A percentile compares a stretch with the other conserved stretches of the same genome.
These are phyloP conservation scores for Apiospora koreana DNA, from an alignment of 2,329 filamentous ascomycete genomes.

Conservation along the genomic window DNA sequence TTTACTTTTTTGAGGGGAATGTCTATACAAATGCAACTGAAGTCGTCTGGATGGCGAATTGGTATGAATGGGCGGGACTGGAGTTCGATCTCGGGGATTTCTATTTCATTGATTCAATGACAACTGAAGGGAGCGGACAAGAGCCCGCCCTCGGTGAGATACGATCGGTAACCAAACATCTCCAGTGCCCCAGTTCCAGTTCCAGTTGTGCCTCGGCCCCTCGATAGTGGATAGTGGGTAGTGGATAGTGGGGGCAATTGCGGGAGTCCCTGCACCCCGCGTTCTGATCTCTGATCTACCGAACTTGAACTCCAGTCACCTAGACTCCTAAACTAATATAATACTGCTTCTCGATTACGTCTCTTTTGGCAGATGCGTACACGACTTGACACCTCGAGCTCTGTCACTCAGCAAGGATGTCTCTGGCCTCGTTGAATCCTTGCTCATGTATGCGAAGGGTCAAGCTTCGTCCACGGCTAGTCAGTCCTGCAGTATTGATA, in stretches of 20 bases:
- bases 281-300: neutral
- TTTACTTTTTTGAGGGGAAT: neutral
- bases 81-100: neutral
- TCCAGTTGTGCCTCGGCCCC: constrained; percentile 1
- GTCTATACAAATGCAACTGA: neutral
- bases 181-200: neutral
- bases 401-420: no score
- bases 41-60: neutral
- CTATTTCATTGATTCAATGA: neutral
- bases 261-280: constrained; percentile 7
- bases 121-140: neutral
- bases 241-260: constrained; percentile 3
- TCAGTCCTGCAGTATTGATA: no score
- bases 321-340: neutral
- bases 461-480: no score
- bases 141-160: neutral
- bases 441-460: no score
- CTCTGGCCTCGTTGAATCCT: no score
- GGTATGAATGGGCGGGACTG: neutral
- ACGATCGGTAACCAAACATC: neutral
- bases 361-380: no score
- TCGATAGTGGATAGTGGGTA: constrained; percentile 10
- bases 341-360: no score
- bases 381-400: no score
- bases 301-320: neutral